Evolutionary conservation across 306 rosid species (phyloP), one percentile per base, ranked within the genome.

Genomic region (Begonia masoniana): DNA sequence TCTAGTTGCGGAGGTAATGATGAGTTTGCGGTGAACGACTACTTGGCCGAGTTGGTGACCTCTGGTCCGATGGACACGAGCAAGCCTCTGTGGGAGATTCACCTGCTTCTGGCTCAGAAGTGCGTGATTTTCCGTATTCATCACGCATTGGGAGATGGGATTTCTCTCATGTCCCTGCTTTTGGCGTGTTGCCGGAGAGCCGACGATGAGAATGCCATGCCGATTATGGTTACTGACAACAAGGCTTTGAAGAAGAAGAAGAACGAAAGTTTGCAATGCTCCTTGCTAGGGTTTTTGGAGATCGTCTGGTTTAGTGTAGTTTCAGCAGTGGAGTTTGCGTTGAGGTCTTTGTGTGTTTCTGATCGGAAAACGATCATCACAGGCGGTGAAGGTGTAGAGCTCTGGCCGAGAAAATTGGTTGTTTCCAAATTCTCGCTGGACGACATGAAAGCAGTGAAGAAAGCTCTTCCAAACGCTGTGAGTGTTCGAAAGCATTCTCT

Each of bases 51-150:
- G 41, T 50, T 89, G 70, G 78, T 1, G 82, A 82, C 31, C 23
- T 85, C 55, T 60, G 75, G 24, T 60, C 54, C 23, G 10, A 74
- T 81, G 13, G 63, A 75, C 62, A 10, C 56, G 31, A 78, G 74
- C 4, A 89, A 89, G 36, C 97, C 97, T 14, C 71, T 89, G n/a
- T 89, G 95, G 97, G 97, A 89, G 54, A 62, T 89, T 16, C 97
- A 89, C 24, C 4, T 89, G 8, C 73, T 89, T 1, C 54, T 8
- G 43, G 71, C 80, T 2, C 95, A 89, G 60, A 82, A 68, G 2
- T 85, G 95, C 35, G 1, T 26, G 6, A 50, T 85, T 11, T 67
- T 89, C 13, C 75, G 95, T 9, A 67, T 85, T 12, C 95, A 89
- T 45, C 97, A 89, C 50, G 71, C 94, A 5, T 65, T 89, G 12